Base-by-base conservation (phyloP, 768 basidiomycete species). In the Udeniomyces megalosporus region DNA sequence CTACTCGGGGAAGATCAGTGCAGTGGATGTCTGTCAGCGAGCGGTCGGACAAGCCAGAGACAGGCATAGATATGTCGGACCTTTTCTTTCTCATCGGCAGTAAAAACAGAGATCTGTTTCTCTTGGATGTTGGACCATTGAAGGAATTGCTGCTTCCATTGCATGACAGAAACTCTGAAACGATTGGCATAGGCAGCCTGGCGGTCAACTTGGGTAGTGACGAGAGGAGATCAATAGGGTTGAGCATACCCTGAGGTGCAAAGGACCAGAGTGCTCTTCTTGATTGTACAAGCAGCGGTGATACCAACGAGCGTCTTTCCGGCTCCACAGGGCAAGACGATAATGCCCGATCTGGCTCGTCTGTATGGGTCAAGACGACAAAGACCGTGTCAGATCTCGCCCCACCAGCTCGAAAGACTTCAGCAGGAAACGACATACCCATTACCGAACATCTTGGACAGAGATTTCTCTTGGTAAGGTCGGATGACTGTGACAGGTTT, bases 391-490 rank as follows among this genome's bases (percentile, higher is more conserved):
- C 52, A 49, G 17, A 10, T 28, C 7, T 3, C 4, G n/a, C n/a
- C n/a, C n/a, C n/a, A n/a, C n/a, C n/a, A 4, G 12, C n/a, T 22
- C 7, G 7, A 28, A 22, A 28, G 29, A 6, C 17, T 7, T 22
- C 48, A 12, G 52, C 10, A n/a, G 29, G n/a, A n/a, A n/a, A 3
- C 4, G 26, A 67, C 79, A 58, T 73, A 90, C 88, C 91, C 95
- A 73, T 99, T 97, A 58, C 95, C 93, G 74, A 99, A 99, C 95
- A 99, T 99, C 76, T 99, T 99, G 67, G 89, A 91, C 47, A 99
- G 77, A 71, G 88, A 91, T 58, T 95, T 99, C 75, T 97, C 93
- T 74, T 99, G 95, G 74, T 99, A 99, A 15, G 95, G 90, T 59
- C 95, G 81, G 71, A 99, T 95, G 65, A 93, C 86, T 2, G 95